Percentiles rank a stretch among this genome's conserved stretches.
These are phyloP conservation scores for Cordyceps cicadae DNA, from an alignment of 2,329 filamentous ascomycete species.

Conservation along the genomic window DNA sequence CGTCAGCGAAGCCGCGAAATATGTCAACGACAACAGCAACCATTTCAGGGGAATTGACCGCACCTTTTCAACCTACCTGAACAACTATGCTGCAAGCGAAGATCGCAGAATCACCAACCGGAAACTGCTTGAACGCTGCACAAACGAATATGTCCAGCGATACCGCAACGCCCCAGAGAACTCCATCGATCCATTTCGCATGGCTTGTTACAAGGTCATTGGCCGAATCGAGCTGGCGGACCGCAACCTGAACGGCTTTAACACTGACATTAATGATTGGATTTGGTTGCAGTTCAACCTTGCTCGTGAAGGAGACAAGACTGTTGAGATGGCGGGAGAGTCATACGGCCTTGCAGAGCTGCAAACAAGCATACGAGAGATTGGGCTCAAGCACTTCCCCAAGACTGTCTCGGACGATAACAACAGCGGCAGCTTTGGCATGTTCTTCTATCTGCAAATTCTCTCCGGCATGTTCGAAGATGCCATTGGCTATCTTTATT, in stretches of 20 bases:
- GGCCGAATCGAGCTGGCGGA: constrained; percentile 65
- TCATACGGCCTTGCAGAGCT: constrained; percentile 60
- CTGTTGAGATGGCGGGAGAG: constrained; percentile 57
- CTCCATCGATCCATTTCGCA: constrained; percentile 85
- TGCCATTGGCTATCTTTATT: constrained; percentile 83
- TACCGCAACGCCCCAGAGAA: constrained; percentile 76
- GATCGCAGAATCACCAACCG: constrained; percentile 66
- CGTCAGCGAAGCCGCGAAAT: constrained; percentile 73
- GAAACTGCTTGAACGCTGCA: constrained; percentile 78
- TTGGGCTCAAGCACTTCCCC: constrained; percentile 84
- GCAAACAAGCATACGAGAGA: constrained; percentile 73
- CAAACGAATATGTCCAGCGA: constrained; percentile 81
- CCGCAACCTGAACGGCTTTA: constrained; percentile 54
- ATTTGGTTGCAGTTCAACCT: constrained; percentile 66
- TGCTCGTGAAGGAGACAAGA: constrained; percentile 55
- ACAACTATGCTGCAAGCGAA: constrained; percentile 67
- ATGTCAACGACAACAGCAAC: constrained; percentile 69
- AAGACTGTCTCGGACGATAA: constrained; percentile 70
- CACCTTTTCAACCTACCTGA: constrained; percentile 81
- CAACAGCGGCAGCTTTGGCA: constrained; percentile 70
- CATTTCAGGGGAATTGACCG: constrained; percentile 87
- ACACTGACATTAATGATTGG: constrained; percentile 61
- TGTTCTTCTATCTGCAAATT: constrained; percentile 89
- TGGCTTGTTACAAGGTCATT: constrained; percentile 97
- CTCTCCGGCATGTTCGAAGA: constrained; percentile 90